These are phyloP conservation scores for Carex cristatella DNA, from an alignment of 176 grass and related monocot species.

Conservation along the genomic window DNA sequence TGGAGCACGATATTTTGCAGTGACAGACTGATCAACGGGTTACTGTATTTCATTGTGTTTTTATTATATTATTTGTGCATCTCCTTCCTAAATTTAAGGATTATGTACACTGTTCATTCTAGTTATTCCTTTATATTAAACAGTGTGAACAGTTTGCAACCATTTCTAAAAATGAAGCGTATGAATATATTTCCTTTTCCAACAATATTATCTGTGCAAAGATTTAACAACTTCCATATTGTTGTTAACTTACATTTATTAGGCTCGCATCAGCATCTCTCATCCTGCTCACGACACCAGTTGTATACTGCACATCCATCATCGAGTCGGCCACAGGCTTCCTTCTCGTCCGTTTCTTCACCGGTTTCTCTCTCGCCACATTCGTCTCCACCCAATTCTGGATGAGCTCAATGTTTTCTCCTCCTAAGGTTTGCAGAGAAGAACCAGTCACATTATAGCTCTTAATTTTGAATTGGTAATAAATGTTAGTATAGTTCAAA, in stretches of 20 bases:
- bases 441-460: background rate
- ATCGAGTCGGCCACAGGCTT: conserved; percentile 44
- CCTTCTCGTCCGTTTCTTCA: conserved; percentile 85
- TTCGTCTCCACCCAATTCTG: conserved; percentile 95
- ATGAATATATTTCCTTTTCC: background rate
- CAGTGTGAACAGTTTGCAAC: background rate
- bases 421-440: conserved; percentile 35
- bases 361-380: conserved; percentile 81
- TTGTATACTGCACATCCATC: conserved; percentile 67
- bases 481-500: background rate
- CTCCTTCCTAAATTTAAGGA: background rate
- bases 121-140: background rate
- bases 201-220: background rate
- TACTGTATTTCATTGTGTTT: background rate
- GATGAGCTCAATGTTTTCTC: conserved; percentile 98
- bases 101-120: background rate
- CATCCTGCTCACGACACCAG: conserved; percentile 75
- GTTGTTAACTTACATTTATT: background rate
- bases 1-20: background rate
- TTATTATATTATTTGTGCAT: background rate
- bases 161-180: background rate
- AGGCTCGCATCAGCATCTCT: conserved; percentile 69
- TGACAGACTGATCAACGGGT: background rate
- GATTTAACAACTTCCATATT: background rate
- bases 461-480: background rate